Evolutionary conservation across 2,329 filamentous ascomycete species (phyloP), one percentile per base, ranked within the genome.

Genomic region (Trichophyton mentagrophytes): DNA sequence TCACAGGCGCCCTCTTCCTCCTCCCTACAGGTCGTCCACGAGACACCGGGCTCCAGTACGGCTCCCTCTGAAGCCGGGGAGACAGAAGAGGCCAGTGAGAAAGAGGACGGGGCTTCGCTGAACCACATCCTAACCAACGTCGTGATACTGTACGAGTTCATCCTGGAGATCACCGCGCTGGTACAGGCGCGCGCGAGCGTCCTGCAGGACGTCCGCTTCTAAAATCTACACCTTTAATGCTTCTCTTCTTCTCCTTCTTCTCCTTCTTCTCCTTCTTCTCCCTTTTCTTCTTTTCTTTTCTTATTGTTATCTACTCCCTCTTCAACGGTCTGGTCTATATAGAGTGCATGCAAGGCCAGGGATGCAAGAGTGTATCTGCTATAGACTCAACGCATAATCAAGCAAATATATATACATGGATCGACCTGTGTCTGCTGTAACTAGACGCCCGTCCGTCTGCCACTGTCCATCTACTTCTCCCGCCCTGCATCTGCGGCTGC

Each of bases 61-160:
- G 49, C 36, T 20, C 42, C 47, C 3, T 42, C 47, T 25, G 38
- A 55, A 7, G 20, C 25, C n/a, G 57, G 44, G 2, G 64, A 63
- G 8, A 61, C 56, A 4, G 57, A 62, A 0, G 62, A 61, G 2
- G 65, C 66, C 47, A 64, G 66, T 2, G 62, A 62, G 33, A 60
- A 63, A 8, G 65, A 69, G 8, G 74, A 72, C 57, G 79, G 78
- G 8, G 85, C 84, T 6, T 89, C 85, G 6, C 82, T 93, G 3
- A 89, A 86, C 46, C 88, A 92, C 70, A 77, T 92, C 9, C 76
- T 93, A 64, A 92, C 88, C 4, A 93, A 92, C 70, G 83, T 87
- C 46, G 82, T 92, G 61, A 82, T 92, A 58, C 77, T 90, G 61
- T 89, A 93, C 71, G 87, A 88, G 40, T 93, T 93, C 69, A 73